These are phyloP conservation scores for Drosera capensis DNA, from an alignment of 148 eudicot genomes.

Conservation along the genomic window DNA sequence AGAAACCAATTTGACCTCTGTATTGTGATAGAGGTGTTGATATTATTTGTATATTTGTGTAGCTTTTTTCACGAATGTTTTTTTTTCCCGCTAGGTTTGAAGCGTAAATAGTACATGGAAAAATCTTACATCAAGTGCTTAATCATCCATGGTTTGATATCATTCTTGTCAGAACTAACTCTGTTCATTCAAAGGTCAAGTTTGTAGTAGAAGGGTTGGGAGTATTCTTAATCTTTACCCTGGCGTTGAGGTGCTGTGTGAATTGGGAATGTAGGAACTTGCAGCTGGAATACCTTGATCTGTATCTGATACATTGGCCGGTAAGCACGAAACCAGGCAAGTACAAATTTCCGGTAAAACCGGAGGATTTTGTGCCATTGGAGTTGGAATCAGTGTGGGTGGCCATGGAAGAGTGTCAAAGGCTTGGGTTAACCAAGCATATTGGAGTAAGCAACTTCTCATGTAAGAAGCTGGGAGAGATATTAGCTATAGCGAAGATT, in stretches of 20 bases:
- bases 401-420: slow-evolving; percentile 60
- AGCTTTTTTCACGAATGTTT: too few relatives aligned
- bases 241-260: neutral
- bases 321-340: slow-evolving; percentile 24
- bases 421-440: slow-evolving; percentile 50
- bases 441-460: slow-evolving; percentile 81
- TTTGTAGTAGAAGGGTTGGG: neutral
- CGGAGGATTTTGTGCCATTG: slow-evolving; percentile 29
- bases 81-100: too few relatives aligned
- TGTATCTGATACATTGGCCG: slow-evolving; percentile 67
- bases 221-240: neutral
- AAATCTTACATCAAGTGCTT: too few relatives aligned
- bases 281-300: slow-evolving; percentile 47
- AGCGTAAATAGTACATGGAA: too few relatives aligned
- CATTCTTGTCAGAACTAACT: too few relatives aligned
- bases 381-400: slow-evolving; percentile 50
- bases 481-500: slow-evolving; percentile 42
- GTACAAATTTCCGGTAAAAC: slow-evolving; percentile 21
- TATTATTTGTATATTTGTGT: too few relatives aligned
- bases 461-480: slow-evolving; percentile 28
- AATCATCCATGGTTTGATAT: too few relatives aligned
- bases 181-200: neutral
- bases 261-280: slow-evolving; percentile 63
- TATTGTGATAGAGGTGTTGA: too few relatives aligned
- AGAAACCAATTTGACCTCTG: too few relatives aligned